A percentile compares a stretch with the other conserved stretches of the same genome.
These are phyloP conservation scores for Thelephora terrestris DNA, from an alignment of 1,284 basidiomycete genomes.

Conservation along the genomic window DNA sequence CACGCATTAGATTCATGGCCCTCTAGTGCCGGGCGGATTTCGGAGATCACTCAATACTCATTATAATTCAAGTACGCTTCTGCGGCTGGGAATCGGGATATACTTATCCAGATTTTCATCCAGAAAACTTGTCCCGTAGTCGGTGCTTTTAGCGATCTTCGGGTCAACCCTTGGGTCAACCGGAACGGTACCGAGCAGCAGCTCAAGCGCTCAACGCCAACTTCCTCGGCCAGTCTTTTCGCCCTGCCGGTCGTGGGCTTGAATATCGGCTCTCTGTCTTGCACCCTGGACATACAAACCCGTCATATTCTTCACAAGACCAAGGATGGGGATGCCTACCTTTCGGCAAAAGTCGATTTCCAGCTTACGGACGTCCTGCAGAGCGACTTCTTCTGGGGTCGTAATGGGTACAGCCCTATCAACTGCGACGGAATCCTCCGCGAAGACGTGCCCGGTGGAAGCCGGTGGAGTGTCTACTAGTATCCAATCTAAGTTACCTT, in stretches of 20 bases:
- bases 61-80: slow-evolving; percentile 87
- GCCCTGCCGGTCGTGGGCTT: slow-evolving; percentile 93
- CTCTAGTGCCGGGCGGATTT: neutral
- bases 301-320: slow-evolving; percentile 99
- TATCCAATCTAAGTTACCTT: slow-evolving; percentile 94
- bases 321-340: slow-evolving; percentile 85
- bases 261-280: slow-evolving; percentile 90
- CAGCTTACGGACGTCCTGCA: slow-evolving; percentile 94
- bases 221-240: slow-evolving; percentile 77
- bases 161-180: too few relatives aligned
- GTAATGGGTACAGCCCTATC: slow-evolving; percentile 97
- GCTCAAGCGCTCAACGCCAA: slow-evolving; percentile 74
- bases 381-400: slow-evolving; percentile 95
- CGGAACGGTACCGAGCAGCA: slow-evolving; percentile 82
- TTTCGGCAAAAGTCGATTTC: slow-evolving; percentile 98
- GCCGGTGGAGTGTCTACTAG: slow-evolving; percentile 96
- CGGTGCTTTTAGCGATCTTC: slow-evolving; percentile 91
- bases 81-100: slow-evolving; percentile 86
- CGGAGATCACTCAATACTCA: slow-evolving; percentile 56
- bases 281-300: slow-evolving; percentile 94
- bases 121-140: slow-evolving; percentile 90
- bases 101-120: slow-evolving; percentile 98
- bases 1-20: slow-evolving; percentile 6
- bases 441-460: slow-evolving; percentile 95
- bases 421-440: slow-evolving; percentile 82